Evolutionary conservation across 805 yeast species (phyloP).

Genomic region (Yarrowia sp.): DNA sequence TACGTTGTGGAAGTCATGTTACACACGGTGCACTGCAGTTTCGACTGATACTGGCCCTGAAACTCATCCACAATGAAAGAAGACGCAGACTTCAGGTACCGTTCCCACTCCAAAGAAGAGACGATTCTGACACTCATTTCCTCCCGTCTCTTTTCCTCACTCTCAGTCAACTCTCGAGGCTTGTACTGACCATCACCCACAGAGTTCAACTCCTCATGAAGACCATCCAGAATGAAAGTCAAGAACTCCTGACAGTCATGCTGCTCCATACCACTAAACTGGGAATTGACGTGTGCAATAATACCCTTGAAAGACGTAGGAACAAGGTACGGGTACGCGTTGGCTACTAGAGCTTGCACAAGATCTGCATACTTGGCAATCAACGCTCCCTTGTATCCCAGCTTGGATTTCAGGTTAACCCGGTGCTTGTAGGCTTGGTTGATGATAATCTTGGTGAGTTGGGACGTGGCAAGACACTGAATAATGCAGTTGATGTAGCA

Average conservation of each 20-base stretch:
- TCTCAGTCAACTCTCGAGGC: constrained; percentile 60
- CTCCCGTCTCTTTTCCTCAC: constrained; percentile 74
- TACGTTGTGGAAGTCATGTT: constrained; percentile 78
- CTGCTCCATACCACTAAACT: constrained; percentile 67
- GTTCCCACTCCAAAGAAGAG: constrained; percentile 87
- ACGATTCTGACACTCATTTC: constrained; percentile 72
- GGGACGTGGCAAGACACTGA: constrained; percentile 77
- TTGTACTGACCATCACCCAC: constrained; percentile 49
- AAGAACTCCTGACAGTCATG: constrained; percentile 86
- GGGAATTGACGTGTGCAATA: constrained; percentile 62
- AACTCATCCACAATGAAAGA: constrained; percentile 77
- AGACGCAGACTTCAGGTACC: constrained; percentile 73
- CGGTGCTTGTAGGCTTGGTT: constrained; percentile 59
- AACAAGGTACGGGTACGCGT: constrained; percentile 49
- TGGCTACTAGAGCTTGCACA: constrained; percentile 52
- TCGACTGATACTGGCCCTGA: constrained; percentile 88
- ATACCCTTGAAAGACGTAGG: constrained; percentile 66
- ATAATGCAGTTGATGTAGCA: constrained; percentile 89
- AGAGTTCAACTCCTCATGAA: constrained; percentile 80
- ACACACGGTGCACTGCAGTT: constrained; percentile 70
- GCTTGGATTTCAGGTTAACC: constrained; percentile 65
- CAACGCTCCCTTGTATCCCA: constrained; percentile 79
- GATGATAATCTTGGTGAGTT: constrained; percentile 61
- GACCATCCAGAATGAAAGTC: constrained; percentile 66
- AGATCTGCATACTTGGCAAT: constrained; percentile 67